Conservation (phyloP, 192 early-diverging fungal species). For the Umbelopsis ramanniana region DNA sequence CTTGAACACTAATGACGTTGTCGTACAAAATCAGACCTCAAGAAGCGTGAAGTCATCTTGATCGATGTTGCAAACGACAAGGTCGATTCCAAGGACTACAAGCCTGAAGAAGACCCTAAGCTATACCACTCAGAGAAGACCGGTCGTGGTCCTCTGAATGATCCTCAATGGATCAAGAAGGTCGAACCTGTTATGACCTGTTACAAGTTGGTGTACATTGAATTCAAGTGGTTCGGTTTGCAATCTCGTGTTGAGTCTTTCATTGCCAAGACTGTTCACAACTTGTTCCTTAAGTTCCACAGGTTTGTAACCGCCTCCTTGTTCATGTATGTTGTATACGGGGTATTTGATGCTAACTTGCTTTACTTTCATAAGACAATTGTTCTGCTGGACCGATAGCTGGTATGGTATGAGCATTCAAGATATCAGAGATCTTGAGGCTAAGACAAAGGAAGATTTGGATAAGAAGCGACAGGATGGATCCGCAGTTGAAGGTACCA, state of each 20-base stretch:
- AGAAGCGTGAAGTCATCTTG: constrained; percentile 64
- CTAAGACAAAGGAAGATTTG: constrained; percentile 66
- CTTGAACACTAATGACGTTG: background rate
- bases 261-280: constrained; percentile 62
- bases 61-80: constrained; percentile 75
- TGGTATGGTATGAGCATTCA: constrained; percentile 82
- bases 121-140: constrained; percentile 66
- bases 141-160: constrained; percentile 66
- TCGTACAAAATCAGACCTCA: constrained; percentile 46
- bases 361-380: constrained; percentile 48
- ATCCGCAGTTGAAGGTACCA: background rate
- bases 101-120: constrained; percentile 69
- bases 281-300: constrained; percentile 70
- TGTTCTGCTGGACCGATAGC: constrained; percentile 77
- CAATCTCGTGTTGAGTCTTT: constrained; percentile 68
- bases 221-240: constrained; percentile 78
- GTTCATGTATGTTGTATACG: background rate
- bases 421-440: constrained; percentile 68
- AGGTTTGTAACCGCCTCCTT: constrained; percentile 37
- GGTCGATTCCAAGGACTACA: constrained; percentile 56
- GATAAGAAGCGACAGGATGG: constrained; percentile 42
- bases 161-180: constrained; percentile 60
- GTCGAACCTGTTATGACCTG: constrained; percentile 81
- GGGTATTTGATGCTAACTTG: background rate
- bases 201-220: constrained; percentile 79